Conservation (phyloP, 1,284 basidiomycete genomes). For the Sanghuangporus weigelae region DNA sequence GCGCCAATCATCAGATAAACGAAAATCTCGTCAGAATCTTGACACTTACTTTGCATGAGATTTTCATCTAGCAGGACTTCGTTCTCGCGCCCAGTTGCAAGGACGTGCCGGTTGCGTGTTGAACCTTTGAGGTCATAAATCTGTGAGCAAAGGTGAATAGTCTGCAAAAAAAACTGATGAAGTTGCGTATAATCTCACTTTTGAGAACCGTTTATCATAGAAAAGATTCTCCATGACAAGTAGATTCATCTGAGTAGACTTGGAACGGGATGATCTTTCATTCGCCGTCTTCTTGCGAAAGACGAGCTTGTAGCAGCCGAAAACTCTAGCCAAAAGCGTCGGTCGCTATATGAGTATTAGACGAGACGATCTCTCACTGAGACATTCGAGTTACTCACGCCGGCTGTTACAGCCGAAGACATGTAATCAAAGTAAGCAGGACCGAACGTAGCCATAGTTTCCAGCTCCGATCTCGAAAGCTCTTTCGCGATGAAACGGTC, state of each 20-base stretch:
- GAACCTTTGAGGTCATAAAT: slow-evolving; percentile 96
- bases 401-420: slow-evolving; percentile 76
- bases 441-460: slow-evolving; percentile 95
- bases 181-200: slow-evolving; percentile 39
- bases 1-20: slow-evolving; percentile 18
- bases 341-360: slow-evolving; percentile 59
- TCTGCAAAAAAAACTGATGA: background rate
- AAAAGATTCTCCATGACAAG: slow-evolving; percentile 98
- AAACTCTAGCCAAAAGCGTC: slow-evolving; percentile 93
- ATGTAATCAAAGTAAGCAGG: slow-evolving; percentile 98
- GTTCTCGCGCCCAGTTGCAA: slow-evolving; percentile 85
- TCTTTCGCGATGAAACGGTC: slow-evolving; percentile 99
- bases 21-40: background rate
- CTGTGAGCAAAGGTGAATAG: slow-evolving; percentile 32
- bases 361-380: slow-evolving; percentile 11
- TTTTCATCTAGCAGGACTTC: slow-evolving; percentile 95
- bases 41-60: slow-evolving; percentile 67
- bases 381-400: slow-evolving; percentile 42
- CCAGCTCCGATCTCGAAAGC: slow-evolving; percentile 63
- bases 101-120: slow-evolving; percentile 86
- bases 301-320: slow-evolving; percentile 95
- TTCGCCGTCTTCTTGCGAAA: slow-evolving; percentile 85
- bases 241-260: slow-evolving; percentile 89
- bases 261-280: slow-evolving; percentile 60
- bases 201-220: slow-evolving; percentile 84